Percentiles rank a stretch among this genome's conserved stretches.
Evolutionary conservation across 202 grass and related monocot species (phyloP).

Genomic region (Hordeum pubiflorum): DNA sequence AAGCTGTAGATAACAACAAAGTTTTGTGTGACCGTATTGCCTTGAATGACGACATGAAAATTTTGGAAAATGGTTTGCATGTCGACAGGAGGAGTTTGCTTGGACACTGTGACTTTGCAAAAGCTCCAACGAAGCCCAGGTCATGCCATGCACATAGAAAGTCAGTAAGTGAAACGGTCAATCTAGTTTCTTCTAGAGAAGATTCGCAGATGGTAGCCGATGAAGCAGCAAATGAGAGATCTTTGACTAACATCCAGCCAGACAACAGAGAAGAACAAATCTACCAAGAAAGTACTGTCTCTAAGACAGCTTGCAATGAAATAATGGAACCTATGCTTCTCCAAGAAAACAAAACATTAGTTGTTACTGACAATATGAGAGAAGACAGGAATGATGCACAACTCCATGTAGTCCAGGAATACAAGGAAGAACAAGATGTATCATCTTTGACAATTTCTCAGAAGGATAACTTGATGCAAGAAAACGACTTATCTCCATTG

Average conservation of each 20-base stretch:
- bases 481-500: slow-evolving; percentile 15
- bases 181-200: slow-evolving; percentile 31
- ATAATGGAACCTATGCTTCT: not conserved
- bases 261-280: slow-evolving; percentile 19
- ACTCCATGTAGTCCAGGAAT: slow-evolving; percentile 31
- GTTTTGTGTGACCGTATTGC: not conserved
- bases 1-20: slow-evolving; percentile 19
- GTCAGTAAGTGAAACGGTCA: slow-evolving; percentile 12
- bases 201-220: slow-evolving; percentile 15
- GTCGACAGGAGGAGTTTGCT: slow-evolving; percentile 36
- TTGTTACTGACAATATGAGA: slow-evolving; percentile 16
- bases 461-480: slow-evolving; percentile 28
- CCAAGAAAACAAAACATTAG: slow-evolving; percentile 22
- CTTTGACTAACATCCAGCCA: slow-evolving; percentile 8
- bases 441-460: slow-evolving; percentile 2
- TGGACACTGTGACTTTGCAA: slow-evolving; percentile 47
- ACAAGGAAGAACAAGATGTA: slow-evolving; percentile 22
- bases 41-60: not conserved
- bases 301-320: slow-evolving; percentile 1
- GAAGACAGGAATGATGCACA: slow-evolving; percentile 34
- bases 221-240: slow-evolving; percentile 11
- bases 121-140: slow-evolving; percentile 58
- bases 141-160: slow-evolving; percentile 45
- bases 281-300: slow-evolving; percentile 9
- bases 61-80: slow-evolving; percentile 25